Percentiles rank a stretch among this genome's conserved stretches.
Evolutionary conservation across 768 basidiomycete genomes (phyloP).

Genomic region (Xerocomellus amylosporus): DNA sequence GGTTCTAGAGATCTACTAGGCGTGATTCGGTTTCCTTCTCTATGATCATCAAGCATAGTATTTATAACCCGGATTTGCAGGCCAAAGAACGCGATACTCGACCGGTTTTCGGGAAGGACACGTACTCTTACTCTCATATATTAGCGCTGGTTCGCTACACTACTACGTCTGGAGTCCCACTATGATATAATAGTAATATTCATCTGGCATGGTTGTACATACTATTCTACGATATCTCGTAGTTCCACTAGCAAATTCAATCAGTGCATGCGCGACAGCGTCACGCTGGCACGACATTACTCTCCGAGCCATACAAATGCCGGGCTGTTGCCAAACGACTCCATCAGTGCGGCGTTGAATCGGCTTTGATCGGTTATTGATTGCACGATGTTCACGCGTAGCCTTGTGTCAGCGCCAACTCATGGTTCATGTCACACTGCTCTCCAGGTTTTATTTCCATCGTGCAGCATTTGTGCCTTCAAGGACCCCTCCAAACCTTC

Average conservation of each 20-base stretch:
- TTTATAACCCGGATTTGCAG: background rate
- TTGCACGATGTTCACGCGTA: constrained; percentile 2
- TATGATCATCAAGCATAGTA: background rate
- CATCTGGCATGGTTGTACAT: background rate
- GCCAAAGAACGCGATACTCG: too few species aligned
- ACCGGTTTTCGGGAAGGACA: too few species aligned
- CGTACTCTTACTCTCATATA: background rate
- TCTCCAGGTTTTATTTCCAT: constrained; percentile 1
- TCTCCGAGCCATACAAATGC: background rate
- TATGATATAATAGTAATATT: background rate
- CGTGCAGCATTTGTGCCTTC: background rate
- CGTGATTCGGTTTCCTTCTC: background rate
- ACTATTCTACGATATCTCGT: background rate
- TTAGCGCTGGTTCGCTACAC: background rate
- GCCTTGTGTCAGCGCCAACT: background rate
- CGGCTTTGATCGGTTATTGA: constrained; percentile 19
- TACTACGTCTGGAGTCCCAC: background rate
- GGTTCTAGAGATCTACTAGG: background rate
- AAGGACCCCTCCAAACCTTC: constrained; percentile 7
- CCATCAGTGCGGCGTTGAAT: constrained; percentile 11
- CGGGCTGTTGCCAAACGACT: background rate
- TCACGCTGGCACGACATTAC: background rate
- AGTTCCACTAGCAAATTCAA: background rate
- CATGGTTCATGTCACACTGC: background rate
- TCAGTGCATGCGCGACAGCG: background rate